Evolutionary conservation across 179 eudicot species (phyloP).

Genomic region (Beta macrorhiza): DNA sequence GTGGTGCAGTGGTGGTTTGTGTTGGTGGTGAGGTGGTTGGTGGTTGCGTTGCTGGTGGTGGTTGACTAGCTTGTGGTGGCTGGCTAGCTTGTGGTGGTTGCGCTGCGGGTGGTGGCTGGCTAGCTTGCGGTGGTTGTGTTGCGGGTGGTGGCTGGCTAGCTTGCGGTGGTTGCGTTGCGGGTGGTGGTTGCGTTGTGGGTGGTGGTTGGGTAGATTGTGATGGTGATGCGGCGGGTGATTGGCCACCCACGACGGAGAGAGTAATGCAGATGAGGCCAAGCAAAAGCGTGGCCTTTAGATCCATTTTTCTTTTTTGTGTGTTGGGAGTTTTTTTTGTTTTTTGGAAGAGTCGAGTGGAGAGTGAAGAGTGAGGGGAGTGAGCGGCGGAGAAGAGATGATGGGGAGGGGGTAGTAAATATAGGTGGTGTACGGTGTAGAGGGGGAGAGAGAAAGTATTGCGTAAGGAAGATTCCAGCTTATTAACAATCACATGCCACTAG

Average conservation of each 20-base stretch:
- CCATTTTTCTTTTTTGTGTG: conserved; percentile 24
- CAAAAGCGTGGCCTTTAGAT: conserved; percentile 29
- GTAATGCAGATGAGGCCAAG: conserved; percentile 48
- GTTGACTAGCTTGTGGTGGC: neutral
- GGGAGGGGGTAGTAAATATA: neutral
- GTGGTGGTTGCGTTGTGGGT: conserved; percentile 10
- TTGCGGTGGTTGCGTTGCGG: conserved; percentile 17
- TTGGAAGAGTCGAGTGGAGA: neutral
- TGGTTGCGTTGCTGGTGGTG: conserved; percentile 17
- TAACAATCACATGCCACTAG: neutral
- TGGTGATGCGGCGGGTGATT: conserved; percentile 44
- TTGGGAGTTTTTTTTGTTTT: no score
- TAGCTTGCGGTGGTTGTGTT: conserved; percentile 11
- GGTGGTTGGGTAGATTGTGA: conserved; percentile 20
- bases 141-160: conserved; percentile 12
- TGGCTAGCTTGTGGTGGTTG: conserved; percentile 12
- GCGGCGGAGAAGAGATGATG: neutral
- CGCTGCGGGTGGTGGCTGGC: conserved; percentile 15
- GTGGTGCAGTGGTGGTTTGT: conserved; percentile 12
- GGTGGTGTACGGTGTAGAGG: neutral
- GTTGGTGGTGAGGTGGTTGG: conserved; percentile 21
- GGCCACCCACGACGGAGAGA: conserved; percentile 41
- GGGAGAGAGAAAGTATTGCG: conserved; percentile 1
- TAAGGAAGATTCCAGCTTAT: conserved; percentile 11
- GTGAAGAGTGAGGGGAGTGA: neutral